Evolutionary conservation across 192 early-diverging fungal species (phyloP).

Genomic region (Polychytrium aggregatum): DNA sequence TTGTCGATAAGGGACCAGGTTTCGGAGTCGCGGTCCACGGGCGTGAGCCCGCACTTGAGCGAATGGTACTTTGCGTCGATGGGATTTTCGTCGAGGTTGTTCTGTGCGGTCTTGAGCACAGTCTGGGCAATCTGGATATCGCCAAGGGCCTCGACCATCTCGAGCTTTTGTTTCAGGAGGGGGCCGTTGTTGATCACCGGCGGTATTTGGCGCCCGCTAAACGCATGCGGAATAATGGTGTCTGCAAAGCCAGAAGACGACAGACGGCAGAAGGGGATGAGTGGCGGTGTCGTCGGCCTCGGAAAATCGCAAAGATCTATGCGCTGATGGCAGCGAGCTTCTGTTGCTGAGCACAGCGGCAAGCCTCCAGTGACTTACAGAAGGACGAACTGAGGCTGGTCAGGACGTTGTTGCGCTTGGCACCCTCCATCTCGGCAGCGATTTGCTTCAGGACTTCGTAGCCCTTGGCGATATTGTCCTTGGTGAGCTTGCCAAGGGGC

Average conservation of each 20-base stretch:
- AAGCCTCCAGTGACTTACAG: too few species aligned
- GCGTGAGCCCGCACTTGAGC: conserved; percentile 40
- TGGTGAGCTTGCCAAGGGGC: conserved; percentile 65
- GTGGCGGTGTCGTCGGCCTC: too few species aligned
- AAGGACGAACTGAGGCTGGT: too few species aligned
- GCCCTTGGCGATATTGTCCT: conserved; percentile 40
- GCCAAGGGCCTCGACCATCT: conserved; percentile 55
- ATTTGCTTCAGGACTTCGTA: conserved; percentile 48
- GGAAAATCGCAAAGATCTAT: too few species aligned
- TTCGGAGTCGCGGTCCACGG: conserved; percentile 37
- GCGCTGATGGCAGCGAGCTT: conserved; percentile 16
- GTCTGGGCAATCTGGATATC: conserved; percentile 59
- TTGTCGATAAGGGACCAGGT: conserved; percentile 44
- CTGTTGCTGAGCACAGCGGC: too few species aligned
- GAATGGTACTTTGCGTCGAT: conserved; percentile 47
- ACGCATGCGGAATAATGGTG: conserved; percentile 61
- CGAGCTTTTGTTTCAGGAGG: conserved; percentile 43
- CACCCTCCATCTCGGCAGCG: conserved; percentile 20
- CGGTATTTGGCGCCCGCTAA: conserved; percentile 26
- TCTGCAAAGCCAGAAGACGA: too few species aligned
- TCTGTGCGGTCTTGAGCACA: conserved; percentile 33
- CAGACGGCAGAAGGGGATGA: too few species aligned
- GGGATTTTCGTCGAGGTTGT: conserved; percentile 31
- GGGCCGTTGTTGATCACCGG: conserved; percentile 36
- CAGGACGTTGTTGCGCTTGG: too few species aligned